Evolutionary conservation across 2,329 filamentous ascomycete species (phyloP).

Genomic region (Phialocephala sp.): DNA sequence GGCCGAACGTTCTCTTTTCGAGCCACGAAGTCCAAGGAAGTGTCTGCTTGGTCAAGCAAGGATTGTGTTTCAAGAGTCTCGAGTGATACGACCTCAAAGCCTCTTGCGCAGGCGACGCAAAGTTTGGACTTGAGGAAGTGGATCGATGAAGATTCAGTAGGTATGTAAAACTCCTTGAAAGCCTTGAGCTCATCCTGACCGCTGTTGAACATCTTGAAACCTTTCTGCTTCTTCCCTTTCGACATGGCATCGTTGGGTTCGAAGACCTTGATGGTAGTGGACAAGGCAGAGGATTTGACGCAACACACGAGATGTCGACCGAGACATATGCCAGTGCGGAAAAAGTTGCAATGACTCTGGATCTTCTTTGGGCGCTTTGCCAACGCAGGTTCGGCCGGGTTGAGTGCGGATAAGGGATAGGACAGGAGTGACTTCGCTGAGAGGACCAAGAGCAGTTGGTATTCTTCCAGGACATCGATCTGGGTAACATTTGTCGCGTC

Average conservation of each 20-base stretch:
- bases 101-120: conserved; percentile 92
- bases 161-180: conserved; percentile 99
- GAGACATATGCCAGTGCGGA: conserved; percentile 94
- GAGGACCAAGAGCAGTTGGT: conserved; percentile 87
- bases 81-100: conserved; percentile 95
- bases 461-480: conserved; percentile 95
- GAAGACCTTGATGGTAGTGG: conserved; percentile 98
- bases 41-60: conserved; percentile 95
- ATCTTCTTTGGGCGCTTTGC: conserved; percentile 94
- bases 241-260: conserved; percentile 95
- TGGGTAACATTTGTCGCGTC: conserved; percentile 90
- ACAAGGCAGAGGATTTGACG: conserved; percentile 91
- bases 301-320: conserved; percentile 94
- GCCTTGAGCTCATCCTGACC: conserved; percentile 95
- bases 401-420: conserved; percentile 85
- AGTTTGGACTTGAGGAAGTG: conserved; percentile 97
- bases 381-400: conserved; percentile 79
- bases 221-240: conserved; percentile 94
- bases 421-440: conserved; percentile 93
- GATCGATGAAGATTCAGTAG: conserved; percentile 95
- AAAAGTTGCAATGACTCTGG: conserved; percentile 96
- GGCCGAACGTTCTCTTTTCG: conserved; percentile 92
- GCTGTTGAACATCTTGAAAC: conserved; percentile 93
- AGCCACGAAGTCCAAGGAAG: conserved; percentile 94
- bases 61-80: conserved; percentile 99